Base-by-base conservation (phyloP, 2,329 filamentous ascomycete species). In the Cercospora citrullina region DNA sequence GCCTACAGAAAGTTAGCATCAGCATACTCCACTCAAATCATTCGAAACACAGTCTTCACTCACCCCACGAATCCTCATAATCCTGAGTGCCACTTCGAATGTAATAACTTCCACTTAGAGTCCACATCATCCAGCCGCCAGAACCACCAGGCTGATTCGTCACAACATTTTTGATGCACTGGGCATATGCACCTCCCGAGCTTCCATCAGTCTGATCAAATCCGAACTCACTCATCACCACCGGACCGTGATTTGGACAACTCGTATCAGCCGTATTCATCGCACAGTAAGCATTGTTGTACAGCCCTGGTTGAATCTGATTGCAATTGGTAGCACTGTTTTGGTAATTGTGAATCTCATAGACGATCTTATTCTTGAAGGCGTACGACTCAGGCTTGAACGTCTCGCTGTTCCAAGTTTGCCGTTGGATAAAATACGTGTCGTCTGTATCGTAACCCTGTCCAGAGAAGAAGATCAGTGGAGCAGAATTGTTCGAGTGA, bases 281-380 rank as follows among this genome's bases (percentile, higher is more conserved):
- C 1, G 85, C 85, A 71, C 84, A 79, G 79, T 87, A 88, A 0
- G 86, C 87, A 68, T 83, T 81, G 63, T 79, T 80, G 76, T 83
- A 82, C 5, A 88, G 28, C 77, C 18, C 82, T 82, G 58, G 79
- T 76, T 69, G 81, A 77, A n/a, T 86, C 88, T 73, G 79, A 82
- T 1, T 76, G 30, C 58, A 63, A 21, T 42, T 51, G 5, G 16
- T 26, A 7, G 51, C 39, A 7, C 31, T 81, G 71, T 82, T 86
- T 68, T 86, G 80, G 76, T 89, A 89, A 78, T 87, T 88, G 80
- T 89, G 87, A 5, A 89, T 79, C 76, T 89, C 87, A 2, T 88
- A 81, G 10, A 87, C 86, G 0, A 89, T 79, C 78, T 88, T 88
- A 73, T 65, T 65, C 26, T 61, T 65, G 75, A 84, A 86, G 0